Base-by-base conservation (phyloP, 371 early-diverging fungal species). In the Rhizomucor miehei region DNA sequence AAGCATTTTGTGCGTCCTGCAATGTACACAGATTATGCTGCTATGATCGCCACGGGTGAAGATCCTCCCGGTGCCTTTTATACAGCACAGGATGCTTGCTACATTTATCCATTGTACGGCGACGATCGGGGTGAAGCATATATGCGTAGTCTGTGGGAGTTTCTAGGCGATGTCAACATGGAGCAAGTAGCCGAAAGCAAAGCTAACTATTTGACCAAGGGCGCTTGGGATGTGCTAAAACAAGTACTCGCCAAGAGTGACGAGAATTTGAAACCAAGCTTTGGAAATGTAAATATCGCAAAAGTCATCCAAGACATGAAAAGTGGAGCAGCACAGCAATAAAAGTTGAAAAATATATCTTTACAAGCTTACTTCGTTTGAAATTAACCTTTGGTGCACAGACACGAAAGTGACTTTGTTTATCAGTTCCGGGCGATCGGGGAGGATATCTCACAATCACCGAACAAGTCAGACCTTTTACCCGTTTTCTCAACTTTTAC, bases 81-180 rank as follows among this genome's bases (percentile, higher is more conserved):
- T 44, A 70, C 73, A 13, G 65, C 71, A 0, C 67, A 71, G 16
- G 75, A 73, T 55, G 73, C 75, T 3, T 62, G 67, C 12, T 80
- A 78, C 17, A 74, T 82, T 12, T 81, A 78, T 53, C 78, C 79
- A 45, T 57, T 81, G 12, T 84, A 74, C 59, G 87, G 86, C 11
- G 84, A 85, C 45, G 79, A 79, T 40, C 71, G 71, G 14, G 85
- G 85, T 0, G 84, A 86, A 63, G 81, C 87, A 0, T 86, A 85
- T 49, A 74, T 84, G 56, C 69, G 72, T 6, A 87, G 87, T 52
- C 53, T 87, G 14, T 79, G 75, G 66, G 72, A 77, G 37, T 89
- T 89, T 63, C 56, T 78, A 21, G 71, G 71, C n/a, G 73, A 79
- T 2, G 60, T 77, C 12, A 71, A 20, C 23, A 21, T 70, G 13